phyloP scores from a whole-genome alignment of 805 yeast genomes.

The Hemisphaericaspora nanyangensis region DNA sequence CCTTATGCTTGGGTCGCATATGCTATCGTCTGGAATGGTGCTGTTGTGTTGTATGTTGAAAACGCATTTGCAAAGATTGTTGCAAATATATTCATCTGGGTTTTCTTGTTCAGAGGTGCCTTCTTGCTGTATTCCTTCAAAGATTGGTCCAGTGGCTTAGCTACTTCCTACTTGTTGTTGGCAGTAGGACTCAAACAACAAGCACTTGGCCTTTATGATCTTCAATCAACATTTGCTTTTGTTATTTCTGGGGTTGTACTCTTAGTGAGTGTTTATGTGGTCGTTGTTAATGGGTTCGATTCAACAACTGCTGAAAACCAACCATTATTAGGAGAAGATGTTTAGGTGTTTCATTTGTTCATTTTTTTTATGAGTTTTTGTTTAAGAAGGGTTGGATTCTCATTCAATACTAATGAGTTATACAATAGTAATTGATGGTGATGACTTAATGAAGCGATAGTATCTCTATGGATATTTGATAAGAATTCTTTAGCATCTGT shows the following conservation, averaged over 20 bases:
- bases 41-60: constrained; percentile 64
- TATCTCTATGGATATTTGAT: constrained; percentile 62
- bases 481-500: constrained; percentile 60
- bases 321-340: constrained; percentile 29
- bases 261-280: constrained; percentile 45
- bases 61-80: constrained; percentile 59
- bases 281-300: constrained; percentile 31
- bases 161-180: constrained; percentile 53
- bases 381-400: constrained; percentile 28
- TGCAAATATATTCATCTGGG: constrained; percentile 77
- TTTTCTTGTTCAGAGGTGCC: constrained; percentile 63
- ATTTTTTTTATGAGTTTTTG: constrained; percentile 32
- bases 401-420: constrained; percentile 49
- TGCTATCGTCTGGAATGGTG: constrained; percentile 82
- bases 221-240: constrained; percentile 85
- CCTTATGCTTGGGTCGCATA: constrained; percentile 75
- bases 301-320: constrained; percentile 23
- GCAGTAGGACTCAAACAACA: constrained; percentile 73
- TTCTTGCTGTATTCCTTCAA: constrained; percentile 52
- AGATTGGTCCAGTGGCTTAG: constrained; percentile 69
- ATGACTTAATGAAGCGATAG: constrained; percentile 57
- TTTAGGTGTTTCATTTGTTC: constrained; percentile 10
- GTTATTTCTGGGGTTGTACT: constrained; percentile 57
- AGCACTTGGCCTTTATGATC: constrained; percentile 62
- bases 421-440: constrained; percentile 55